Base-by-base conservation (phyloP, 305 asterid genomes). In the Fraxinus paxiana region DNA sequence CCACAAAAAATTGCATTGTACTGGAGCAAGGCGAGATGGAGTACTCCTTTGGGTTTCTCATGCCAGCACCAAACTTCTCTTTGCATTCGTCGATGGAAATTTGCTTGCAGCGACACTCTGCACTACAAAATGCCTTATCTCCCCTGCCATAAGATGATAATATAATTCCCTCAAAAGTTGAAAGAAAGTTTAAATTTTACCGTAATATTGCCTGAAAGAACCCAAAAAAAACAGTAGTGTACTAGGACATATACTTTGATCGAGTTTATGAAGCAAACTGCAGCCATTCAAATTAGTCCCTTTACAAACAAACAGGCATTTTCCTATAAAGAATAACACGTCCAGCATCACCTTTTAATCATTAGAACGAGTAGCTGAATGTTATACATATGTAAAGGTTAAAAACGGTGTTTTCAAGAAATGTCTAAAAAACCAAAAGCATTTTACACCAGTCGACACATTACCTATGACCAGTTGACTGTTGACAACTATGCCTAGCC, bases 21-120 rank as follows among this genome's bases (percentile, higher is more conserved):
- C 87, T 79, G 3, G 92, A 89, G 87, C 92, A 91, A 31, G 94
- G 91, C 22, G 95, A 91, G 69, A 9, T 88, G 0, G 95, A 86
- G 82, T 82, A 85, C 77, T 92, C 93, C 33, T 33, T 63, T 5
- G 87, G 77, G 28, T 83, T 87, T 86, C 85, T 78, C 15, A 81
- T 84, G 82, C 86, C 88, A 1, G 90, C 81, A 82, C 81, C 84
- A 51, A 88, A 75, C 81, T 81, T 88, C 83, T 88, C 89, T 70
- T 79, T 85, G 83, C 79, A 82, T 81, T 90, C 93, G 33, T 90
- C 93, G 0, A 87, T 82, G 5, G 88, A 80, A 48, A 88, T 90
- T 22, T 90, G 91, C 73, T 84, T 79, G 86, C 51, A 73, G 20
- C 92, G 93, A 73, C 93, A 90, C 80, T 88, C 93, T 38, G 81